Base-by-base conservation (phyloP, 768 basidiomycete species). In the Gymnopilus junonius region DNA sequence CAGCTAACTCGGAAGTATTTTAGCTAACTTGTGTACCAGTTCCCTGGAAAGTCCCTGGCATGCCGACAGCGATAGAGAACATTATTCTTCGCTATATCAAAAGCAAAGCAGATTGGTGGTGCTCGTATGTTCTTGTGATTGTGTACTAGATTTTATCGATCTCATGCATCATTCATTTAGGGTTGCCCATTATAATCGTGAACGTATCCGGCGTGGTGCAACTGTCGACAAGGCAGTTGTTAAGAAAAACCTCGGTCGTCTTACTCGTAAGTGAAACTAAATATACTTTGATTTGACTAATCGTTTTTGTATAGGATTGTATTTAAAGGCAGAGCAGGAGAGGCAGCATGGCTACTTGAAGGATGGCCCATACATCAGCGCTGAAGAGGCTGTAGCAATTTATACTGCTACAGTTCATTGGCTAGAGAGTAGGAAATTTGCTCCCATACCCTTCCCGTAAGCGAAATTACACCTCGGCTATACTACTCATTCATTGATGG, bases 81-180 rank as follows among this genome's bases (percentile, higher is more conserved):
- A 98, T 99, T 76, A 98, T 99, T 65, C 78, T 99, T 42, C 91
- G 97, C 55, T 99, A 98, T 79, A 96, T 99, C 85, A 99, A 99
- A 84, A 93, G 91, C 79, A 99, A 99, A 82, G 93, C 96, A 21
- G 97, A 99, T 74, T 98, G 97, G 97, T 99, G 95, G 95, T 91
- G 91, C 75, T 96, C 93, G 82, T 91, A 75, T 67, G 89, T 83
- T 2, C 21, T 43, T 46, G 12, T 4, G 5, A 14, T 4, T 35
- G 2, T 37, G 23, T 25, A 1, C 39, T 20, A 10, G n/a, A 4
- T 20, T 32, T 32, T 50, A n/a, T 34, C 17, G 7, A 6, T 51
- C 20, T 48, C 58, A 29, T 62, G 51, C 57, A 34, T 29, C 2
- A 37, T 40, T 64, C 32, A 37, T 51, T 8, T 65, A 91, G 89